phyloP scores from a whole-genome alignment of 1,284 basidiomycete genomes.

The Pisolithus thermaeus region DNA sequence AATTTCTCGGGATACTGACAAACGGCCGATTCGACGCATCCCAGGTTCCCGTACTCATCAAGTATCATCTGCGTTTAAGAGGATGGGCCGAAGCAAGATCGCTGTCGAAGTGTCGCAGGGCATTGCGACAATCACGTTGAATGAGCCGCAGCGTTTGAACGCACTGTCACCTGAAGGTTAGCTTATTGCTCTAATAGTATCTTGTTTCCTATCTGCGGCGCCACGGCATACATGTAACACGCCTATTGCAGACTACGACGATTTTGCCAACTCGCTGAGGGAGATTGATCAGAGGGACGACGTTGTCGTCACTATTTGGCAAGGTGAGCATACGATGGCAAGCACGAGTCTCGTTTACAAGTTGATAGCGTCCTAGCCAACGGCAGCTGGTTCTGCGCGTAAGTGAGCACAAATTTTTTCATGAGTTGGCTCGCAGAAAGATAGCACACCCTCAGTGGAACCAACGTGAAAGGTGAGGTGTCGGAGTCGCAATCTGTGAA shows the following conservation, averaged over 20 bases:
- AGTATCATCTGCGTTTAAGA: neutral
- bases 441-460: conserved; percentile 36
- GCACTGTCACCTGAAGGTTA: conserved; percentile 54
- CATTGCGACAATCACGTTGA: conserved; percentile 66
- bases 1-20: too few relatives aligned
- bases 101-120: conserved; percentile 45
- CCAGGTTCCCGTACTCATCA: too few relatives aligned
- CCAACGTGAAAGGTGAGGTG: conserved; percentile 39
- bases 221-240: neutral
- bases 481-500: neutral
- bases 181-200: conserved; percentile 1
- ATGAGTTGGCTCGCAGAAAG: neutral
- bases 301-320: conserved; percentile 61
- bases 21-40: too few relatives aligned
- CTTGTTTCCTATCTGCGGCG: neutral
- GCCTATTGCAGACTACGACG: conserved; percentile 49
- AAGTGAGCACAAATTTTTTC: conserved; percentile 20
- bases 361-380: conserved; percentile 36
- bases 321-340: conserved; percentile 39
- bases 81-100: conserved; percentile 33
- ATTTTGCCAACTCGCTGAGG: conserved; percentile 50
- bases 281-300: conserved; percentile 55
- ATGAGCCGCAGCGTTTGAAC: conserved; percentile 54
- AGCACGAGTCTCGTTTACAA: neutral
- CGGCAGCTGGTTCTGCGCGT: conserved; percentile 72